Evolutionary conservation across 257 asterid species (phyloP).

Genomic region (Ilex aquifolium): DNA sequence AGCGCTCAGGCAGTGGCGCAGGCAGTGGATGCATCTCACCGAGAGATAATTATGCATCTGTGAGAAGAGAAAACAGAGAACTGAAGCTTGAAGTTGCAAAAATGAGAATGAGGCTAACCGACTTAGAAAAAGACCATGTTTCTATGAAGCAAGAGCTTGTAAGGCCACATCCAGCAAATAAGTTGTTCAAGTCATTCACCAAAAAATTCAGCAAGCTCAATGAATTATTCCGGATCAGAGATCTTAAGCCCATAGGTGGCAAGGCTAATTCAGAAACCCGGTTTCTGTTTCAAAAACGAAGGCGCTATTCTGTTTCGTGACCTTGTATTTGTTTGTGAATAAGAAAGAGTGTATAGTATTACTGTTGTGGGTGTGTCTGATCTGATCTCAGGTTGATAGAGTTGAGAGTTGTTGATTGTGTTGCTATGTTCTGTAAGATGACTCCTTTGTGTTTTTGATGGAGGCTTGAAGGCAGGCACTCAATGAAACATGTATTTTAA

Average conservation of each 20-base stretch:
- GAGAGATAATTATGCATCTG: constrained; percentile 92
- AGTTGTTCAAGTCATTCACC: constrained; percentile 66
- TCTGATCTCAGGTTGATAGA: neutral
- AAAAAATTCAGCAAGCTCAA: constrained; percentile 65
- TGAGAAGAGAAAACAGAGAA: constrained; percentile 85
- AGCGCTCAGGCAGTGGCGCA: constrained; percentile 75
- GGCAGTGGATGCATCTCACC: constrained; percentile 97
- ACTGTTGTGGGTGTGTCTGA: neutral
- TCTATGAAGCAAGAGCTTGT: constrained; percentile 92
- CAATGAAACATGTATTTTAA: no score
- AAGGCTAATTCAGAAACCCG: constrained; percentile 48
- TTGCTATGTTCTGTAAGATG: neutral
- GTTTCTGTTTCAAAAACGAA: constrained; percentile 66
- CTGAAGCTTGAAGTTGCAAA: constrained; percentile 90
- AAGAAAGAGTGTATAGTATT: constrained; percentile 29
- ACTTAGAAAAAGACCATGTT: constrained; percentile 88
- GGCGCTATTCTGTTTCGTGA: constrained; percentile 85
- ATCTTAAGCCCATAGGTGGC: constrained; percentile 36
- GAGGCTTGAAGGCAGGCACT: neutral
- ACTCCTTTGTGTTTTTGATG: neutral
- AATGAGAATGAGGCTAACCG: constrained; percentile 96
- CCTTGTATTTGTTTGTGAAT: constrained; percentile 17
- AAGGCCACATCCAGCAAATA: constrained; percentile 59
- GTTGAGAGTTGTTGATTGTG: constrained; percentile 5
- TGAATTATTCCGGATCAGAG: constrained; percentile 53